A percentile compares a stretch with the other conserved stretches of the same genome.
Conservation (phyloP, 2,329 filamentous ascomycete species). For the Exophiala lecanii-corni region DNA sequence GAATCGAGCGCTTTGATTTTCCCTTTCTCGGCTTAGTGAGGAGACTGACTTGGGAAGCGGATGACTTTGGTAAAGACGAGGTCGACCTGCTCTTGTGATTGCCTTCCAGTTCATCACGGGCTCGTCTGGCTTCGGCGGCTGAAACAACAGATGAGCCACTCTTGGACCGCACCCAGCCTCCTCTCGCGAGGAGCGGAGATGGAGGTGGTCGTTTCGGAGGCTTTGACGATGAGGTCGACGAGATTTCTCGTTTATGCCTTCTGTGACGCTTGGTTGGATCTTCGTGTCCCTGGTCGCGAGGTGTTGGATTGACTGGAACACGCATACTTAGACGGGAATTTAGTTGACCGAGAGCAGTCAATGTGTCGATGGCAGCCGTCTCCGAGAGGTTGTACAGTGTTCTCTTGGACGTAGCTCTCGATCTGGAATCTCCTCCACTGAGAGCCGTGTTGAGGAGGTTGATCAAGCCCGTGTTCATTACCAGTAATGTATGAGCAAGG, state of each 20-base stretch:
- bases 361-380: conserved; percentile 25
- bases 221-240: conserved; percentile 5
- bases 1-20: too few species aligned
- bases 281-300: conserved; percentile 5
- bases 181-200: conserved; percentile 15
- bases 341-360: conserved; percentile 26
- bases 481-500: conserved; percentile 27
- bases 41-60: background rate
- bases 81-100: conserved; percentile 13
- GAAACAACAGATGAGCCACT: conserved; percentile 23
- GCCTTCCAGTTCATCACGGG: conserved; percentile 5
- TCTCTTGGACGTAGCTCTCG: conserved; percentile 12
- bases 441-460: conserved; percentile 25
- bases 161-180: conserved; percentile 25
- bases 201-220: conserved; percentile 12
- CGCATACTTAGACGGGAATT: conserved; percentile 18
- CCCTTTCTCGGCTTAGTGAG: background rate
- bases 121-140: conserved; percentile 12
- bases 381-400: conserved; percentile 24
- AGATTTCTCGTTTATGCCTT: conserved; percentile 5
- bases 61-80: conserved; percentile 1
- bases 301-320: conserved; percentile 1
- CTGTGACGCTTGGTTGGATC: conserved; percentile 10
- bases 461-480: conserved; percentile 27
- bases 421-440: conserved; percentile 9